Evolutionary conservation across 1,284 basidiomycete genomes (phyloP), one percentile per base, ranked within the genome.

Genomic region (Omphalotus olearius): DNA sequence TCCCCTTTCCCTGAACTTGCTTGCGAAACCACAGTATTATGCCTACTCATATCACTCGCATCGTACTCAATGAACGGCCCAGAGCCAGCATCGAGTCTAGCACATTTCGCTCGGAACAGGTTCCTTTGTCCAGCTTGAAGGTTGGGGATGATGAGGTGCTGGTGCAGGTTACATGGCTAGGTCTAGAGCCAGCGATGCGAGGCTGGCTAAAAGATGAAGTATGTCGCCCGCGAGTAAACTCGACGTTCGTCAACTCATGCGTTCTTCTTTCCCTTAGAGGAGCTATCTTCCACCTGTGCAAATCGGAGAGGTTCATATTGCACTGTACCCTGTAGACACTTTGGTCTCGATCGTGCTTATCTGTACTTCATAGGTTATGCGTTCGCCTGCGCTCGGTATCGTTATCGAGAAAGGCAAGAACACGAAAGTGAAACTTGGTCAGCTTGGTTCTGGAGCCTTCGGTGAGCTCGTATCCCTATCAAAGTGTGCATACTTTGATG

Each of bases 141-240:
- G 75, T 81, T 5, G 75, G 74, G 0, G 64, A 73, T 17, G 73
- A 75, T 16, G 75, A 93, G 63, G 81, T 83, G 1, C 70, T 93
- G 39, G 80, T 94, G 30, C 78, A 83, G 62, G 79, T 88, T 51
- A 82, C 83, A 44, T 91, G 84, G 71, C 65, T 91, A 17, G 88
- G 86, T 37, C 71, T 93, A 52, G 91, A 93, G 62, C 89, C 91
- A 30, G 88, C 89, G 0, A 93, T 93, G 90, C 80, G 92, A 33
- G 85, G 82, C 9, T 95, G 87, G 78, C 63, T 96, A 47, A 80
- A 78, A 47, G 88, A 33, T 13, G 30, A 33, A 33, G 30, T 33
- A 7, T 7, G 30, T 33, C 13, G 7, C 30, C 30, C 13, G 30
- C 30, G 13, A 33, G 2, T 63, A 33, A 2, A 33, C 30, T 13